Base-by-base conservation (phyloP, 2,329 filamentous ascomycete species). In the Pleurostoma richardsiae region DNA sequence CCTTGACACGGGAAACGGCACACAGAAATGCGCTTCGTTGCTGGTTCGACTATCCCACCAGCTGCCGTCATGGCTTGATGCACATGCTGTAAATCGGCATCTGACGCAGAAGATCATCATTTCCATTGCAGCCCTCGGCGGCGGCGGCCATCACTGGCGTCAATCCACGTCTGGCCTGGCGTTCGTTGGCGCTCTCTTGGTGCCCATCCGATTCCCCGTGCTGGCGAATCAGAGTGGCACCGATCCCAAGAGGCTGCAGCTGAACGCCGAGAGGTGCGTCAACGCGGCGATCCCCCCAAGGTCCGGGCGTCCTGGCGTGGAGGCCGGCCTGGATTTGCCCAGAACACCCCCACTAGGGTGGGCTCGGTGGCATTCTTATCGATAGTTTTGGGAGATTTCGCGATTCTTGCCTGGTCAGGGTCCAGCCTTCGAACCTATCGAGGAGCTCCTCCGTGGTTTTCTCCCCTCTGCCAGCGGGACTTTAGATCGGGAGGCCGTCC, bases 221-320 rank as follows among this genome's bases (percentile, higher is more conserved):
- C 19, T 19, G 33, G 33, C 33, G 33, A 36, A 36, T 36, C 33
- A 36, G 8, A 36, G 33, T n/a, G 33, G 33, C 8, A 36, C 33
- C 8, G n/a, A 8, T 36, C n/a, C 8, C 33, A 36, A 8, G 8
- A 8, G n/a, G 33, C 33, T 40, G 39, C 33, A 42, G 36, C 10
- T 29, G 40, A 43, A 30, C 42, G n/a, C 49, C 45, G 49, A 52
- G 46, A 42, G 36, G 41, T 51, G 50, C 50, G 40, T 52, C 40
- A 40, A 43, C 31, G 45, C 42, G 45, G 48, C 40, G 45, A 50
- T 45, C 45, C 44, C 41, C 45, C 30, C 33, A 36, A 48, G 38
- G 41, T 46, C 39, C 36, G 41, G 26, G 47, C 30, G 10, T 10
- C 3, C 39, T 29, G 8, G 44, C 42, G 31, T 48, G 42, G 50